Evolutionary conservation across 257 asterid species (phyloP), one percentile per base, ranked within the genome.

Genomic region (Linaria vulgaris): DNA sequence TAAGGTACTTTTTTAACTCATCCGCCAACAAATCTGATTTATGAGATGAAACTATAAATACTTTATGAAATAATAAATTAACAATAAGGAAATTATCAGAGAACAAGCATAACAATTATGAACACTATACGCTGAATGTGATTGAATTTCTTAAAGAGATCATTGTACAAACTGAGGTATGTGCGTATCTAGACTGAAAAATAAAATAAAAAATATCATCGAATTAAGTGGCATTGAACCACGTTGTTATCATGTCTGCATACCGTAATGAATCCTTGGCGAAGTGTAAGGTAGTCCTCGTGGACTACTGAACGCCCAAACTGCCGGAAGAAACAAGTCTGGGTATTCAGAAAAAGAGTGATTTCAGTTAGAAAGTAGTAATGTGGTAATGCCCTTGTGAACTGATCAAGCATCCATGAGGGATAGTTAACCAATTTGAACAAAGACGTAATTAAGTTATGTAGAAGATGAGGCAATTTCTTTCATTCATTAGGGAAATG

Each of bases 291-390:
- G 75, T 94, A 94, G 72, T 94, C 99, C 12, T 91, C 95, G 39
- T 95, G 96, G 54, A 83, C 97, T 41, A 88, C 96, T 22, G 99
- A 90, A 70, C 74, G 86, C 51, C 97, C 95, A 70, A 94, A 94
- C 75, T 94, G 99, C 59, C 97, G 86, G 69, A 94, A 84, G 85
- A 90, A 88, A 77, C 98, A 94, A 1, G 95, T 90, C 99, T 90
- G 88, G 17, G 68, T 56, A 83, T 66, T 49, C 69, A 70, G 64
- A 27, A 43, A n/a, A 44, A 55, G 24, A 59, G 61, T 20, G 37
- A 60, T 0, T 50, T 60, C 48, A 16, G 23, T 74, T 64, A 78
- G 69, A 56, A 56, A 34, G 1, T 3, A 34, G 41, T 34, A 34
- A 1, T 34, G 10, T 34, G 34, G 41, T 34, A 34, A 1, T 34